Evolutionary conservation across 495 filamentous ascomycete species (phyloP).

Genomic region (Hyaloscypha hepaticicola): DNA sequence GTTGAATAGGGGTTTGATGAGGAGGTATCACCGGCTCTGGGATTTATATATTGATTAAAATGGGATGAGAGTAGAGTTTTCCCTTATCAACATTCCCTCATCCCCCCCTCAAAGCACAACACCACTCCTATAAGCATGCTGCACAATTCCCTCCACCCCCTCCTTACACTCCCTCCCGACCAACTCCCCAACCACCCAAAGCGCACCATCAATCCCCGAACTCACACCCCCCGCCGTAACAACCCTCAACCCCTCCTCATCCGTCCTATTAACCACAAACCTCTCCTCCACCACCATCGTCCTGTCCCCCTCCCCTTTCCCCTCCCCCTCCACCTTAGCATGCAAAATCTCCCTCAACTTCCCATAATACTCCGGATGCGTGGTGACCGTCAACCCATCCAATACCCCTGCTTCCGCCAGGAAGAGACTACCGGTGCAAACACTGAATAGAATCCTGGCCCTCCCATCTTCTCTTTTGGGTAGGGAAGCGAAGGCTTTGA

Average conservation of each 20-base stretch:
- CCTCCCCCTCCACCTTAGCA: slow-evolving; percentile 45
- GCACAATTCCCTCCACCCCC: slow-evolving; percentile 13
- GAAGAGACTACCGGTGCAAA: slow-evolving; percentile 73
- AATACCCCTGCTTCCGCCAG: slow-evolving; percentile 70
- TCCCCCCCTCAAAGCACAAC: slow-evolving; percentile 9
- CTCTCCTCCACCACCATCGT: slow-evolving; percentile 70
- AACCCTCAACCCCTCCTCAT: slow-evolving; percentile 66
- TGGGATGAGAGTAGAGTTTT: background rate
- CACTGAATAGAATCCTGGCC: slow-evolving; percentile 66
- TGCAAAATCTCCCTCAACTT: slow-evolving; percentile 58
- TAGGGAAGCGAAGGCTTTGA: slow-evolving; percentile 62
- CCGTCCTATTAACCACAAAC: slow-evolving; percentile 74
- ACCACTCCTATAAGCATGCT: slow-evolving; percentile 20
- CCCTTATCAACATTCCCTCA: background rate
- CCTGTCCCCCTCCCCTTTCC: slow-evolving; percentile 36
- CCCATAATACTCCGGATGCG: slow-evolving; percentile 58
- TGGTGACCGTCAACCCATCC: slow-evolving; percentile 68
- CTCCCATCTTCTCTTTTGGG: slow-evolving; percentile 58
- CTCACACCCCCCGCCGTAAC: slow-evolving; percentile 75
- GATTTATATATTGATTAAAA: too few relatives aligned
- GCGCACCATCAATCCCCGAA: slow-evolving; percentile 71
- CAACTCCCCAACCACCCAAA: slow-evolving; percentile 61
- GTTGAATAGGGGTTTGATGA: too few relatives aligned
- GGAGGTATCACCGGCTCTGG: too few relatives aligned
- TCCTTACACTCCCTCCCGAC: slow-evolving; percentile 14